These are phyloP conservation scores for Yarrowia keelungensis DNA, from an alignment of 805 yeast species.

Conservation along the genomic window DNA sequence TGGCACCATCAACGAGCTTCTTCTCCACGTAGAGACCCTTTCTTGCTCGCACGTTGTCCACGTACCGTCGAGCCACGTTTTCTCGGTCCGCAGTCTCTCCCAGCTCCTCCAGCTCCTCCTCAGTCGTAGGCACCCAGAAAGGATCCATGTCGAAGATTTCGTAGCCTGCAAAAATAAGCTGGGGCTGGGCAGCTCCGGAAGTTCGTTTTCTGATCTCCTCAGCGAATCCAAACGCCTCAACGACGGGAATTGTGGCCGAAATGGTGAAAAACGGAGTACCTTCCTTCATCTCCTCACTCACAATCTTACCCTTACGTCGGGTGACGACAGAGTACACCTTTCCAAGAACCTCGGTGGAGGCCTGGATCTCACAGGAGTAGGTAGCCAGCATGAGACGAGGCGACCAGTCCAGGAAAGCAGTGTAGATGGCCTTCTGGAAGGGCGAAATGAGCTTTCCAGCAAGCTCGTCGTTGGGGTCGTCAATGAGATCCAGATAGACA, in stretches of 20 bases:
- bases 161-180: conserved; percentile 86
- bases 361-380: conserved; percentile 94
- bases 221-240: conserved; percentile 95
- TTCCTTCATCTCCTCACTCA: conserved; percentile 94
- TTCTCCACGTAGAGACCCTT: conserved; percentile 91
- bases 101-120: conserved; percentile 89
- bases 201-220: conserved; percentile 93
- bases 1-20: conserved; percentile 89
- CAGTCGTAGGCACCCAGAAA: conserved; percentile 98
- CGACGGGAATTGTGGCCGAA: conserved; percentile 85
- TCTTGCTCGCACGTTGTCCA: conserved; percentile 79
- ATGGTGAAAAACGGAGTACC: conserved; percentile 96
- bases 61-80: conserved; percentile 85
- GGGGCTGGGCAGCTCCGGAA: conserved; percentile 97
- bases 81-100: conserved; percentile 94
- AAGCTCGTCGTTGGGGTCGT: conserved; percentile 48
- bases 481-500: conserved; percentile 43
- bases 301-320: conserved; percentile 80
- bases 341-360: conserved; percentile 92
- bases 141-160: conserved; percentile 91
- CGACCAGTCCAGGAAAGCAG: conserved; percentile 76
- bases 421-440: conserved; percentile 75
- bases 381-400: conserved; percentile 91
- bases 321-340: conserved; percentile 95
- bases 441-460: conserved; percentile 77